phyloP scores from a whole-genome alignment of 768 basidiomycete species.

The Lactarius pseudohatsudake region DNA sequence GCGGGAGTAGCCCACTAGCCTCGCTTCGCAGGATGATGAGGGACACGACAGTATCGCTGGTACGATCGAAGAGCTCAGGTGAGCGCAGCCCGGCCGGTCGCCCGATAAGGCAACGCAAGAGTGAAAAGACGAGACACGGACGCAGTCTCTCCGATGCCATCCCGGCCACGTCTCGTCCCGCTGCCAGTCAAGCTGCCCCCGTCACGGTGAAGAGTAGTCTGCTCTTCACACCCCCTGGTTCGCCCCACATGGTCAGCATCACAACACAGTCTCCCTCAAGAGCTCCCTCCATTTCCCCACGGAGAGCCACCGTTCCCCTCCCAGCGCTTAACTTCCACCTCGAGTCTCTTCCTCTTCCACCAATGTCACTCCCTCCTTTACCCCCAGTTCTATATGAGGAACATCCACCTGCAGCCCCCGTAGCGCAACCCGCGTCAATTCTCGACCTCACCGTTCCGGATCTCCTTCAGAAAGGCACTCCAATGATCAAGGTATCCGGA shows the following conservation, averaged over 20 bases:
- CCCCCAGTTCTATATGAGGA: not conserved
- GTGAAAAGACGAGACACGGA: slow-evolving; percentile 5
- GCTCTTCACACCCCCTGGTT: slow-evolving; percentile 10
- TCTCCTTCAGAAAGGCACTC: slow-evolving; percentile 58
- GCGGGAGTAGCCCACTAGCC: slow-evolving; percentile 9
- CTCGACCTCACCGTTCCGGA: slow-evolving; percentile 54
- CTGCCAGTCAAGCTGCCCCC: not conserved
- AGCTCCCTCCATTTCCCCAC: slow-evolving; percentile 3
- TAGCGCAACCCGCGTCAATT: slow-evolving; percentile 2
- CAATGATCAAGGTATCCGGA: slow-evolving; percentile 81
- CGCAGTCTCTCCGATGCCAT: slow-evolving; percentile 21
- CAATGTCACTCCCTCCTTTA: not conserved
- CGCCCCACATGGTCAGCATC: not conserved
- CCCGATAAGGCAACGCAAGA: slow-evolving; percentile 23
- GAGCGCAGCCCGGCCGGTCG: slow-evolving; percentile 9
- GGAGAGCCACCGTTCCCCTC: not conserved
- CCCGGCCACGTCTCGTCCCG: slow-evolving; percentile 2
- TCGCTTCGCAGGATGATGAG: not conserved
- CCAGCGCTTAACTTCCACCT: slow-evolving; percentile 12
- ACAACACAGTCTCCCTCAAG: slow-evolving; percentile 7
- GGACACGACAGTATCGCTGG: slow-evolving; percentile 20
- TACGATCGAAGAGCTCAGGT: slow-evolving; percentile 17
- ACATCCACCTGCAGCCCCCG: not conserved
- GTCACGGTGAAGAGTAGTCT: slow-evolving; percentile 13
- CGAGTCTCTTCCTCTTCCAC: not conserved